These are phyloP conservation scores for Blastobotrys indianensis DNA, from an alignment of 1,139 yeast genomes.

Conservation along the genomic window DNA sequence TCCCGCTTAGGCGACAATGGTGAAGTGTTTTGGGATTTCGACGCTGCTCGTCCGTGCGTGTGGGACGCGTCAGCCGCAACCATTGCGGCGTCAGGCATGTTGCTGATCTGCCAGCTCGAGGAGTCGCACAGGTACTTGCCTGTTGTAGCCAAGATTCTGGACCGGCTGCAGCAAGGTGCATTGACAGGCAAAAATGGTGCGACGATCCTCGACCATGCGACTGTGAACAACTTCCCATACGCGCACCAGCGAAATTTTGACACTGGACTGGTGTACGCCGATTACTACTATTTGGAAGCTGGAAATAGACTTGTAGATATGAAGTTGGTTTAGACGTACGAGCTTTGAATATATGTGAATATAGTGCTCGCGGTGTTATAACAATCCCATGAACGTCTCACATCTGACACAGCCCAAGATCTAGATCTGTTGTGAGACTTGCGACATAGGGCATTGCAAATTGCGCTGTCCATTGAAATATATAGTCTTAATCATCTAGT, in stretches of 20 bases:
- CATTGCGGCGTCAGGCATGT: conserved; percentile 28
- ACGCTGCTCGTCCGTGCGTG: conserved; percentile 25
- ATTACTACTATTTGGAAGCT: conserved; percentile 16
- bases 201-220: conserved; percentile 11
- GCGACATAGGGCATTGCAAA: too few relatives aligned
- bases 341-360: too few relatives aligned
- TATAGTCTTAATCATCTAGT: too few relatives aligned
- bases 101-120: conserved; percentile 9
- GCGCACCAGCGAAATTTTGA: not conserved
- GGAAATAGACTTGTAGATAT: conserved; percentile 15
- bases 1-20: conserved; percentile 25
- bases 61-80: conserved; percentile 32
- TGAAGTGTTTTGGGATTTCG: conserved; percentile 33
- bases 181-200: conserved; percentile 9
- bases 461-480: too few relatives aligned
- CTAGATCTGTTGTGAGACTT: too few relatives aligned
- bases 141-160: conserved; percentile 4
- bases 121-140: conserved; percentile 7
- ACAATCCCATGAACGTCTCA: too few relatives aligned
- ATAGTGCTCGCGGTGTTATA: too few relatives aligned
- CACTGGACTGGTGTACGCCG: conserved; percentile 17
- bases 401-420: too few relatives aligned
- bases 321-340: conserved; percentile 5
- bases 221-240: conserved; percentile 11
- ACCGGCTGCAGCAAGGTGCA: conserved; percentile 8